Base-by-base conservation (phyloP, 179 eudicot genomes). In the Gypsophila paniculata region DNA sequence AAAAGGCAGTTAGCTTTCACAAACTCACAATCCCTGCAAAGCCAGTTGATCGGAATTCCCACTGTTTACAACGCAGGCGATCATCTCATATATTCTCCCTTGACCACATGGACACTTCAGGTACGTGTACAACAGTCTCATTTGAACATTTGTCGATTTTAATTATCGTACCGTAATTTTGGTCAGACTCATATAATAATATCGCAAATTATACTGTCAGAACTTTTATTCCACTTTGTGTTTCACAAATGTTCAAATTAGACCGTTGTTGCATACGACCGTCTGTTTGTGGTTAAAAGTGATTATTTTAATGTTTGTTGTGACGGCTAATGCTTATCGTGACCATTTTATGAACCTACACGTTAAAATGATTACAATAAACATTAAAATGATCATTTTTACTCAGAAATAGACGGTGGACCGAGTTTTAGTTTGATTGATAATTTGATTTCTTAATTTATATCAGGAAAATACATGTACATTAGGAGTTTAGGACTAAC, bases 101-200 rank as follows among this genome's bases (percentile, higher is more conserved):
- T 32, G 44, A 32, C 66, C 12, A 38, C 66, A 61, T 61, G 66
- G 66, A 61, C 18, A n/a, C 17, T 34, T 61, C 22, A 34, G 66
- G 66, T 34, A 61, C 32, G 6, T 29, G 2, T 29, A 29, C 34
- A 4, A 29, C 34, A 4, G 34, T 29, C 34, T 29, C 34, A 29
- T 34, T 19, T 17, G 11, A 3, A 17, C n/a, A 4, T 2, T 8
- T 34, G 34, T 36, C 2, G 0, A 32, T 61, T 32, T 61, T 21
- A 13, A 32, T 32, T 6, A 34, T 32, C 34, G 6, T 17, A 9
- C 22, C 2, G 42, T 32, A 61, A 61, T 61, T 61, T 22, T 13
- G 8, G 13, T 57, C 22, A 10, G 34, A 29, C n/a, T n/a, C n/a
- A n/a, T n/a, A n/a, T n/a, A n/a, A n/a, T n/a, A n/a, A n/a, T 32